Evolutionary conservation across 2,329 filamentous ascomycete species (phyloP).

Genomic region (Zasmidium cellare): DNA sequence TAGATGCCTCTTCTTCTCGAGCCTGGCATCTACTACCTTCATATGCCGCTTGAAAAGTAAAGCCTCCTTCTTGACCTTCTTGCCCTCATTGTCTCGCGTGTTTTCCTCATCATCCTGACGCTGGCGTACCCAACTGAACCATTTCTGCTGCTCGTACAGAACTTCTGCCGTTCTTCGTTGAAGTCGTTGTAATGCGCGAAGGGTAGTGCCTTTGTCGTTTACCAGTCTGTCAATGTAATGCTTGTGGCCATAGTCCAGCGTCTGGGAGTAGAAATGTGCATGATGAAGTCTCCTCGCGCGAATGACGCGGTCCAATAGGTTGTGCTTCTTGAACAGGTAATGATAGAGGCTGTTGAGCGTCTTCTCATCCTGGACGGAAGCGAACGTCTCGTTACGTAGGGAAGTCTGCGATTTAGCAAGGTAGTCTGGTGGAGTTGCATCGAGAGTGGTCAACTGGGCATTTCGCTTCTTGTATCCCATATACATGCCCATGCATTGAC

Average conservation of each 20-base stretch:
- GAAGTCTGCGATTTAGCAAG: constrained; percentile 35
- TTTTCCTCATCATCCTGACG: constrained; percentile 49
- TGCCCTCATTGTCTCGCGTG: constrained; percentile 49
- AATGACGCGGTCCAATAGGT: constrained; percentile 43
- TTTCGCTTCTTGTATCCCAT: constrained; percentile 53
- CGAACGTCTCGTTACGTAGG: constrained; percentile 44
- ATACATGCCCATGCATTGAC: constrained; percentile 48
- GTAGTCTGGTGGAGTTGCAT: constrained; percentile 38
- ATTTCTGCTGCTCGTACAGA: constrained; percentile 49
- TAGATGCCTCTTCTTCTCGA: constrained; percentile 40
- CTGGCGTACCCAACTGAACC: constrained; percentile 50
- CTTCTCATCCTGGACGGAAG: constrained; percentile 39
- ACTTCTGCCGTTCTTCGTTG: constrained; percentile 45
- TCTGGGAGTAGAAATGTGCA: constrained; percentile 44
- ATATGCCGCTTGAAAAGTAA: constrained; percentile 50
- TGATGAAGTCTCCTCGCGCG: constrained; percentile 45
- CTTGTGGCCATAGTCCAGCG: constrained; percentile 47
- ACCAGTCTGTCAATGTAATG: constrained; percentile 41
- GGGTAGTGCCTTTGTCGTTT: constrained; percentile 39
- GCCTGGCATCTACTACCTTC: constrained; percentile 45
- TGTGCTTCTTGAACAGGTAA: constrained; percentile 42
- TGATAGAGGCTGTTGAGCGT: constrained; percentile 42
- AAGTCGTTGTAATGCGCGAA: constrained; percentile 45
- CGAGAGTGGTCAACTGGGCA: constrained; percentile 42
- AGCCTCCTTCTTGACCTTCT: constrained; percentile 51